These are phyloP conservation scores for Venturia pyrina DNA, from an alignment of 2,329 filamentous ascomycete genomes.

Conservation along the genomic window DNA sequence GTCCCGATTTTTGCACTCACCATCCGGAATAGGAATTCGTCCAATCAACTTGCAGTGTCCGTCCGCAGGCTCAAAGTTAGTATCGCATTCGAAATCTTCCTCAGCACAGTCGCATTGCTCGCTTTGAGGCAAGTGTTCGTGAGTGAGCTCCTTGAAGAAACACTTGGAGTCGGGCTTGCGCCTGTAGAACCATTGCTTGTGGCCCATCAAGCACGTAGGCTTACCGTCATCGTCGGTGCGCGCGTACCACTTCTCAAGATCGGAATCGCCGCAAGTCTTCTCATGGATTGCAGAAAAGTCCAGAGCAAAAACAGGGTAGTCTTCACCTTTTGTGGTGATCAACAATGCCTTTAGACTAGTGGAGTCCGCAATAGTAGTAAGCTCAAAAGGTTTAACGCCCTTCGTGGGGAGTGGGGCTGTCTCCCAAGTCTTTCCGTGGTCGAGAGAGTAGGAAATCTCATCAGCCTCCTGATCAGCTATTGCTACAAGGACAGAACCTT, in stretches of 20 bases:
- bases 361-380: conserved; percentile 87
- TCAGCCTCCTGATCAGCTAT: conserved; percentile 59
- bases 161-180: conserved; percentile 83
- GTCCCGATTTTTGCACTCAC: conserved; percentile 59
- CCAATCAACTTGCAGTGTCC: conserved; percentile 58
- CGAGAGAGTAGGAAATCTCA: conserved; percentile 66
- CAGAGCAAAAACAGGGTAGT: conserved; percentile 60
- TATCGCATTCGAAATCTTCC: conserved; percentile 91
- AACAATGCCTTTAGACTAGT: conserved; percentile 85
- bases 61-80: conserved; percentile 68
- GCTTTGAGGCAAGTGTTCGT: conserved; percentile 60
- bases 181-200: conserved; percentile 76
- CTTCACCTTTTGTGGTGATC: conserved; percentile 48
- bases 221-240: conserved; percentile 70
- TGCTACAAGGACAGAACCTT: conserved; percentile 80
- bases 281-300: conserved; percentile 79
- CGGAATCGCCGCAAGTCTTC: conserved; percentile 61
- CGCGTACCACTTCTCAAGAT: conserved; percentile 85
- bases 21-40: conserved; percentile 56
- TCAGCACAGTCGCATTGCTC: conserved; percentile 73
- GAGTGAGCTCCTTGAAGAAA: conserved; percentile 78
- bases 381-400: conserved; percentile 61
- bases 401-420: conserved; percentile 55
- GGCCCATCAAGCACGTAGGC: conserved; percentile 87
- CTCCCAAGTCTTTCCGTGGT: conserved; percentile 83